These are phyloP conservation scores for Ganoderma resinaceum DNA, from an alignment of 1,284 basidiomycete genomes.

Conservation along the genomic window DNA sequence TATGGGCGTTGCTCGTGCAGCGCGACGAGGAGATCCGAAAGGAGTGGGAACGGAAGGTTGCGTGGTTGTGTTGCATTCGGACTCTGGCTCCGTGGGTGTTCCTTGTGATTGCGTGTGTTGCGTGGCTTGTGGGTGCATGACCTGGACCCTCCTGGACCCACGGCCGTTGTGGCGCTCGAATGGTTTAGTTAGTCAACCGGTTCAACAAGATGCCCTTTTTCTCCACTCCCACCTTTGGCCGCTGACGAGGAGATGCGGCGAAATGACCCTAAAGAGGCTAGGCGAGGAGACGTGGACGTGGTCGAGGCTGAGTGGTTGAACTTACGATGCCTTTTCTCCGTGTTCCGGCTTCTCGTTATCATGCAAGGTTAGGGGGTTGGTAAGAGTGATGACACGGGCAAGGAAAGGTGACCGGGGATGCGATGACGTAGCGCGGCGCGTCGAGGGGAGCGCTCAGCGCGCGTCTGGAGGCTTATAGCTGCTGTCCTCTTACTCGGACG, in stretches of 20 bases:
- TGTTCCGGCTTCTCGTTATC: background rate
- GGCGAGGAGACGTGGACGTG: background rate
- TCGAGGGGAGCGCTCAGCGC: background rate
- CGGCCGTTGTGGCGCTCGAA: background rate
- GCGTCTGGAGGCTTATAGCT: background rate
- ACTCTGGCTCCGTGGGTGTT: background rate
- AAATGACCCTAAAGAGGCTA: background rate
- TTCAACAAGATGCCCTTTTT: background rate
- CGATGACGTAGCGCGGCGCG: conserved; percentile 2
- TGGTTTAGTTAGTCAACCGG: background rate
- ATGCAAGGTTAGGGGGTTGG: background rate
- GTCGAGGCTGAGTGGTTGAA: background rate
- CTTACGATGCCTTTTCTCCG: background rate
- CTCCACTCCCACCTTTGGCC: background rate
- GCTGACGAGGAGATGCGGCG: background rate
- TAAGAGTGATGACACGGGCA: background rate
- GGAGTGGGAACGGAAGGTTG: conserved; percentile 6
- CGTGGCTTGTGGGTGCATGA: conserved; percentile 2
- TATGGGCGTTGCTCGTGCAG: conserved; percentile 19
- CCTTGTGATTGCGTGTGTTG: background rate
- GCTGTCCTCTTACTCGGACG: background rate
- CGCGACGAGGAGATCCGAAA: conserved; percentile 3
- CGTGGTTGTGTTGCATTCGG: background rate
- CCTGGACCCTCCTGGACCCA: background rate
- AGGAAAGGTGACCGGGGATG: background rate